phyloP scores from a whole-genome alignment of 2,329 filamentous ascomycete genomes.

The Botrytis cinerea region DNA sequence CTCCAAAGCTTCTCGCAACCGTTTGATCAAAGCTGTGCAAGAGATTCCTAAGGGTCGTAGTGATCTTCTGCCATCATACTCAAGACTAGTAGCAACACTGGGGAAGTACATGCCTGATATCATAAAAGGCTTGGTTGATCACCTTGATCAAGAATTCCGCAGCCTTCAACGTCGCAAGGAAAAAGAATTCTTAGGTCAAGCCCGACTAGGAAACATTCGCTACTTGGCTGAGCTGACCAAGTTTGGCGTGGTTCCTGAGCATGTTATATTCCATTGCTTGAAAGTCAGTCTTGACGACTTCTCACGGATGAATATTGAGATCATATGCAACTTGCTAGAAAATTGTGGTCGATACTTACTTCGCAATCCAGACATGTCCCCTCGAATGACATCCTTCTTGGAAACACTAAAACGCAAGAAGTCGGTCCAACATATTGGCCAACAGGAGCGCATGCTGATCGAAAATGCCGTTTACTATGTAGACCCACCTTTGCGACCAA shows the following conservation, averaged over 20 bases:
- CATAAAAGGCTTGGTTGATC: conserved; percentile 85
- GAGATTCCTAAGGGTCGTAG: conserved; percentile 93
- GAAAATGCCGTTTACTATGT: conserved; percentile 99
- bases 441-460: conserved; percentile 96
- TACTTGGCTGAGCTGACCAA: conserved; percentile 97
- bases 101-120: conserved; percentile 93
- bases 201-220: conserved; percentile 91
- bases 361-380: conserved; percentile 87
- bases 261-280: conserved; percentile 97
- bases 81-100: conserved; percentile 88
- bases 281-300: conserved; percentile 98
- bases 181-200: conserved; percentile 94
- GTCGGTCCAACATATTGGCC: conserved; percentile 88
- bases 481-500: conserved; percentile 87
- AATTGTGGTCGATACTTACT: conserved; percentile 95
- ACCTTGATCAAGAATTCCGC: conserved; percentile 94
- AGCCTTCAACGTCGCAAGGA: conserved; percentile 95
- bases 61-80: conserved; percentile 87
- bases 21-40: conserved; percentile 87
- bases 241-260: conserved; percentile 95
- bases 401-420: conserved; percentile 97
- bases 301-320: conserved; percentile 98
- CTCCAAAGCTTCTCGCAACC: conserved; percentile 94
- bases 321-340: conserved; percentile 92
- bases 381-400: conserved; percentile 89